Evolutionary conservation across 1,284 basidiomycete genomes (phyloP), one percentile per base, ranked within the genome.

Genomic region (Vanrija sp.): DNA sequence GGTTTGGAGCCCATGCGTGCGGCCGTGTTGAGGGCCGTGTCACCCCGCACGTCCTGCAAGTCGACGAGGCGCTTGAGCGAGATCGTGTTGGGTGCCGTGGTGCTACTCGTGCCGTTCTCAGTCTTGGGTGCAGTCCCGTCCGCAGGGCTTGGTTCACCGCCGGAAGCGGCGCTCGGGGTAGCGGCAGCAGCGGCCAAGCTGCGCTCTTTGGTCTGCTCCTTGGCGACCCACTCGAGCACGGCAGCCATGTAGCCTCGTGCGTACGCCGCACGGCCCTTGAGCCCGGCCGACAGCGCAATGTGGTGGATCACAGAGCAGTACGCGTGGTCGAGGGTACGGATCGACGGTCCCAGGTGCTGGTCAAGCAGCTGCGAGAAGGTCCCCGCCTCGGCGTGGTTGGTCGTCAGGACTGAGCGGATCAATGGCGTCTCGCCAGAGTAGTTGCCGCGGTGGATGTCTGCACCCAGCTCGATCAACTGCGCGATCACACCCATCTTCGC

Each of bases 11-110:
- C 96, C 0, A 98, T 87, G 49, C 96, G 80, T 0, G 96, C 94
- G 14, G 94, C 91, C 63, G 97, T 91, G 75, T 95, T 96, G 63
- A 99, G 76, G 5, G 93, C 91, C 0, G 96, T 98, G 72, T 99
- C 96, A 1, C 96, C 96, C 73, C 98, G 87, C 62, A 91, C 86
- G 73, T 99, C 96, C 76, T 94, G 91, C 40, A 96, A 80, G 75
- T 98, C 91, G 15, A 98, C 85, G 40, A 98, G 78, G 9, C 83
- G 86, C 67, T 83, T 82, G 69, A 94, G 89, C 54, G 53, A 62
- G 40, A 69, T 58, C 7, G 39, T 43, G 29, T 56, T 52, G 14
- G 46, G 21, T 63, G n/a, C 21, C 28, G 21, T n/a, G 39, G 40
- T 6, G 16, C 42, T 43, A n/a, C 26, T 3, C 26, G 12, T 19